Conservation (phyloP, 1,139 yeast species). For the Pichia sp. region DNA sequence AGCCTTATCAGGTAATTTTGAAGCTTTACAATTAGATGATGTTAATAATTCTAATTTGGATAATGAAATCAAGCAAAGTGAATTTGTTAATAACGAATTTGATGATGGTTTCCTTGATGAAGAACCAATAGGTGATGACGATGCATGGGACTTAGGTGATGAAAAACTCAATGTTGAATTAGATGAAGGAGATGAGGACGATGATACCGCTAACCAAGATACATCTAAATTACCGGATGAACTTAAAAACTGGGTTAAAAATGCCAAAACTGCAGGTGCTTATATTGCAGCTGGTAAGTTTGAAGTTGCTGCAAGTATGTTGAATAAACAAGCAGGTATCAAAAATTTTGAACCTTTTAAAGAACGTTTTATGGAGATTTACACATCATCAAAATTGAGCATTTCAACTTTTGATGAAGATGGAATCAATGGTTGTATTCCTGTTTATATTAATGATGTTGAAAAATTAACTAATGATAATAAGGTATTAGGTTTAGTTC, state of each 20-base stretch:
- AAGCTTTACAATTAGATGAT: constrained; percentile 52
- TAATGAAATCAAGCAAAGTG: not conserved
- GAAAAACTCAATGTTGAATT: constrained; percentile 56
- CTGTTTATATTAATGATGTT: constrained; percentile 62
- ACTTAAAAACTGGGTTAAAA: constrained; percentile 76
- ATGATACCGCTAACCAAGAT: constrained; percentile 37
- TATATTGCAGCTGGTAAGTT: constrained; percentile 95
- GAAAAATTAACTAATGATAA: constrained; percentile 45
- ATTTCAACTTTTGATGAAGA: constrained; percentile 60
- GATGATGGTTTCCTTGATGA: constrained; percentile 36
- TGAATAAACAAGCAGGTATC: constrained; percentile 84
- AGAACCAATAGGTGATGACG: constrained; percentile 42
- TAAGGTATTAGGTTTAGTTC: constrained; percentile 58
- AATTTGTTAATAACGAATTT: constrained; percentile 21
- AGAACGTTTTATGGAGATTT: constrained; percentile 74
- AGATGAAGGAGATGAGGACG: constrained; percentile 54
- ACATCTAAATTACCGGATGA: constrained; percentile 47
- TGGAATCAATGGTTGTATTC: constrained; percentile 51
- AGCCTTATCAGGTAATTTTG: constrained; percentile 76
- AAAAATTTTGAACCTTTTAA: constrained; percentile 84
- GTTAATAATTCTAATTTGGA: not conserved
- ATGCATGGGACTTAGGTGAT: constrained; percentile 53
- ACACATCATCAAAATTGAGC: constrained; percentile 69
- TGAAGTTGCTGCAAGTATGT: constrained; percentile 89
- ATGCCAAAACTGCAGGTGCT: constrained; percentile 86